Conservation (phyloP, 2,329 filamentous ascomycete genomes). For the Cladosporium sp. region DNA sequence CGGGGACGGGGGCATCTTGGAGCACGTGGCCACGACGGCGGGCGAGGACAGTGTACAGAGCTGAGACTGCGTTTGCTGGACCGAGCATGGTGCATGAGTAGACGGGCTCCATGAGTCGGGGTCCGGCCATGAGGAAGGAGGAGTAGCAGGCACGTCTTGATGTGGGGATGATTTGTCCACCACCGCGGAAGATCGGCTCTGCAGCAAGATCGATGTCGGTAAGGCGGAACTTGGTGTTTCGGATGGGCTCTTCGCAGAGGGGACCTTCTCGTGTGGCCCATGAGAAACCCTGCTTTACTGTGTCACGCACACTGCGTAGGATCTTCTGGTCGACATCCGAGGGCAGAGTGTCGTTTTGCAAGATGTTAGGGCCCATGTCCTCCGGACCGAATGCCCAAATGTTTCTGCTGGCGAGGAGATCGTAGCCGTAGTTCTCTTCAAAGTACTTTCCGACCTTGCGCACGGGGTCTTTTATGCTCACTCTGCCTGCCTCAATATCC, state of each 20-base stretch:
- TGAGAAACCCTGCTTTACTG: slow-evolving; percentile 91
- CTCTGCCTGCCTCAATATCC: slow-evolving; percentile 87
- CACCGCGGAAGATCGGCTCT: slow-evolving; percentile 91
- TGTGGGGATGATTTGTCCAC: slow-evolving; percentile 96
- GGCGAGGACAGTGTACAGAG: slow-evolving; percentile 88
- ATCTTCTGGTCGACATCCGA: slow-evolving; percentile 93
- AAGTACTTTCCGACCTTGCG: slow-evolving; percentile 96
- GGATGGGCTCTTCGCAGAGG: slow-evolving; percentile 96
- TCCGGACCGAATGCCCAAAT: slow-evolving; percentile 99
- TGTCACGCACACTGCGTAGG: slow-evolving; percentile 83
- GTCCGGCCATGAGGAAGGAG: slow-evolving; percentile 94
- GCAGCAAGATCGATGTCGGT: slow-evolving; percentile 84
- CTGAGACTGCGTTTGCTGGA: slow-evolving; percentile 82
- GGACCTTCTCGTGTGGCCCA: slow-evolving; percentile 96
- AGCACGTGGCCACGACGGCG: slow-evolving; percentile 88
- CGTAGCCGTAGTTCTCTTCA: slow-evolving; percentile 95
- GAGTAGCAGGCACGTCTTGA: slow-evolving; percentile 90
- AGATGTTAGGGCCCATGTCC: slow-evolving; percentile 88
- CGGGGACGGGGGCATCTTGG: slow-evolving; percentile 89
- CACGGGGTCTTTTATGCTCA: slow-evolving; percentile 89
- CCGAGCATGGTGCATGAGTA: slow-evolving; percentile 93
- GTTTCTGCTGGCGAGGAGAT: slow-evolving; percentile 87
- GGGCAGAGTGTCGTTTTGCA: slow-evolving; percentile 94
- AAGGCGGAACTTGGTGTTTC: slow-evolving; percentile 96
- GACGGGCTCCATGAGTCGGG: slow-evolving; percentile 93